Percentiles rank a stretch among this genome's conserved stretches.
Conservation (phyloP, 2,329 filamentous ascomycete genomes). For the Byssochlamys sp. region DNA sequence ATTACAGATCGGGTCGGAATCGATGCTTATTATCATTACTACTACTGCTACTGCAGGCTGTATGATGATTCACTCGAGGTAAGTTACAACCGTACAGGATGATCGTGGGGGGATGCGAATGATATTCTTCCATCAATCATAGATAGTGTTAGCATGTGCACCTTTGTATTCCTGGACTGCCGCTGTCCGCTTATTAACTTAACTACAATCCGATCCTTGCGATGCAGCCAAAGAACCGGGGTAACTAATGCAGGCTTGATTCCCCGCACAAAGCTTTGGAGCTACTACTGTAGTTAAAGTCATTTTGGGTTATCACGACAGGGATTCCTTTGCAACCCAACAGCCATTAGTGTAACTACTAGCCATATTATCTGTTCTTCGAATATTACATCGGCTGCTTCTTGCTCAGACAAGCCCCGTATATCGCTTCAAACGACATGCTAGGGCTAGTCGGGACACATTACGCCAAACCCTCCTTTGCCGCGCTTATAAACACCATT, state of each 20-base stretch:
- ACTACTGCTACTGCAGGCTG: too few relatives aligned
- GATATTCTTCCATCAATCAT: background rate
- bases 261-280: too few relatives aligned
- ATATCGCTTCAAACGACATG: slow-evolving; percentile 32
- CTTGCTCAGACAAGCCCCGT: slow-evolving; percentile 12
- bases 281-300: too few relatives aligned
- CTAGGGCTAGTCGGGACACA: slow-evolving; percentile 32
- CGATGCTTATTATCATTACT: background rate
- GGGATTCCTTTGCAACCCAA: background rate
- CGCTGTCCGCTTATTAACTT: background rate
- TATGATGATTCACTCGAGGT: too few relatives aligned
- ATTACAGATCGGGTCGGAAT: too few relatives aligned
- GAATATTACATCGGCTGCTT: slow-evolving; percentile 21
- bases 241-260: background rate
- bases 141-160: too few relatives aligned
- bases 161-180: background rate
- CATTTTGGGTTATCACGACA: too few relatives aligned
- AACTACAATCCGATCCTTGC: too few relatives aligned
- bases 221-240: slow-evolving; percentile 7
- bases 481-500: too few relatives aligned
- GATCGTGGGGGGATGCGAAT: background rate
- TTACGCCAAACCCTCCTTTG: slow-evolving; percentile 27
- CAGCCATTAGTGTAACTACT: slow-evolving; percentile 32
- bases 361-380: slow-evolving; percentile 8
- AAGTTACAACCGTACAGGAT: too few relatives aligned